Evolutionary conservation across 2,329 filamentous ascomycete genomes (phyloP), one percentile per base, ranked within the genome.

Genomic region (Ascochyta pisi): DNA sequence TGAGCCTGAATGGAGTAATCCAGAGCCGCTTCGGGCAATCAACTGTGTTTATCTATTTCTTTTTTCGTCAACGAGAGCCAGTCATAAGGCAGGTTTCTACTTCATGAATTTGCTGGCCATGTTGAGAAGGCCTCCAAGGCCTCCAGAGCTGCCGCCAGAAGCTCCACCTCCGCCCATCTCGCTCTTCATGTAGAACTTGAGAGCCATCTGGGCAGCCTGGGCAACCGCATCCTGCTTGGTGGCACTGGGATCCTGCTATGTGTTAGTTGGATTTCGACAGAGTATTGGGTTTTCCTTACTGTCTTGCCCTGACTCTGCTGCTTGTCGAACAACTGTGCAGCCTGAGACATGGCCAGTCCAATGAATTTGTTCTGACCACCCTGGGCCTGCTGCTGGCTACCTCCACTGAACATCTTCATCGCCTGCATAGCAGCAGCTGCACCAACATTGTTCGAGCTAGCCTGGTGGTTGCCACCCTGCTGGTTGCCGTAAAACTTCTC

Each of bases 151-250:
- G 26, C 70, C 66, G 27, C 78, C 73, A 19, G 83, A 83, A 12
- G 69, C 67, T n/a, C 70, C 69, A 31, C 71, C 64, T 29, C 77
- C 77, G 26, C 79, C 77, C 71, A 76, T 76, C 73, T 92, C 83
- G 66, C 84, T 86, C 84, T 96, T 93, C 81, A 96, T 79, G 76
- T 93, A 96, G 86, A 96, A 89, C 84, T 96, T 92, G 67, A 96
- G 76, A 3, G 92, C 93, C 84, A 91, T 89, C 82, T 96, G 88
- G 1, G 87, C 92, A 3, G 93, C 93, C 74, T 87, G 82, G 72
- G 89, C 86, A 42, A 97, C 81, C 45, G 87, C 91, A 43, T 86
- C 87, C 77, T 96, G 86, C 84, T 96, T 96, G 77, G 85, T 89
- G 5, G 89, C 84, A 24, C 83, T 82, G 23, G 82, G 66, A 24